Conservation (phyloP, 805 yeast genomes). For the Nakazawaea populi region DNA sequence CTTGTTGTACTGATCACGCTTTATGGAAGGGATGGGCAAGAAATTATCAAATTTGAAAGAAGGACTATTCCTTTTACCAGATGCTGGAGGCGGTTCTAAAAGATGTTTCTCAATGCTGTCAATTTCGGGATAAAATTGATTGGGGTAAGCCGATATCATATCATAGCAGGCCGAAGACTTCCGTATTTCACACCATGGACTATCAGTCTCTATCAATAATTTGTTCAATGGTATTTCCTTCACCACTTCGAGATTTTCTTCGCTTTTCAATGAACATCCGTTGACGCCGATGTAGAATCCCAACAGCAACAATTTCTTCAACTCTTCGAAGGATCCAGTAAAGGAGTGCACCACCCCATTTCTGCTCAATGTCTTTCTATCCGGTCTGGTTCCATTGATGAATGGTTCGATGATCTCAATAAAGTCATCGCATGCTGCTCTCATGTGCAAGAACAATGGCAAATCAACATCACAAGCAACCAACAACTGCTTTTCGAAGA, state of each 20-base stretch:
- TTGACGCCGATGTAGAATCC: constrained; percentile 78
- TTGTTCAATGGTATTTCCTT: constrained; percentile 60
- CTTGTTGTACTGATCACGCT: constrained; percentile 53
- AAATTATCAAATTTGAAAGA: constrained; percentile 35
- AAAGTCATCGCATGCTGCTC: constrained; percentile 82
- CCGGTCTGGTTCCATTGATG: constrained; percentile 34
- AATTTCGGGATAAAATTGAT: constrained; percentile 43
- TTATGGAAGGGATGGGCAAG: constrained; percentile 58
- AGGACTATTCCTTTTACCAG: constrained; percentile 15
- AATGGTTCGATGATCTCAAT: constrained; percentile 57
- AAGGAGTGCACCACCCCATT: constrained; percentile 94
- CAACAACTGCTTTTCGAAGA: constrained; percentile 71
- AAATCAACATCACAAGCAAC: constrained; percentile 50
- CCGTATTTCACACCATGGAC: constrained; percentile 97
- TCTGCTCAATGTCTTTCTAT: constrained; percentile 23
- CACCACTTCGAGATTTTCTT: constrained; percentile 66
- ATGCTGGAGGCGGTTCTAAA: not conserved
- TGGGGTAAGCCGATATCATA: constrained; percentile 50
- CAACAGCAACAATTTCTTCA: constrained; percentile 45
- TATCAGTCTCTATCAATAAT: constrained; percentile 86
- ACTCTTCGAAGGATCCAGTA: constrained; percentile 73
- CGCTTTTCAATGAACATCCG: constrained; percentile 86
- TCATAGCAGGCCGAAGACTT: constrained; percentile 73
- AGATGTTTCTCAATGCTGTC: constrained; percentile 6
- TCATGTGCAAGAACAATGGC: constrained; percentile 87